These are phyloP conservation scores for Tuber brumale DNA, from an alignment of 495 filamentous ascomycete genomes.

Conservation along the genomic window DNA sequence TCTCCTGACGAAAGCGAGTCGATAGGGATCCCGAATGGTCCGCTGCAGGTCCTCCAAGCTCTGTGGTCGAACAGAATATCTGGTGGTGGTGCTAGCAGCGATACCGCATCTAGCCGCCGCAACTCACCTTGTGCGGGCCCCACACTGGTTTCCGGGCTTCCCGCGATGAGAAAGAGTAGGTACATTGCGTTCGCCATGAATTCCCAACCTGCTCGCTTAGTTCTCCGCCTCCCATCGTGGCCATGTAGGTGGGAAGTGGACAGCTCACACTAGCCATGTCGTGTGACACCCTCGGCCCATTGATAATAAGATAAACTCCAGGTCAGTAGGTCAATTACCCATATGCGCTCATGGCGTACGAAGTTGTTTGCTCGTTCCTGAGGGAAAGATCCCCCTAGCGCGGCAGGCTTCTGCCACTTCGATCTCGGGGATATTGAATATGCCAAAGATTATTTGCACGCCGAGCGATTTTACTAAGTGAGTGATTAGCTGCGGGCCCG, in stretches of 20 bases:
- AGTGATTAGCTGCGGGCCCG: constrained; percentile 57
- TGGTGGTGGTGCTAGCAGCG: constrained; percentile 54
- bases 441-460: constrained; percentile 57
- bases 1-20: constrained; percentile 53
- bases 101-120: constrained; percentile 57
- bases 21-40: constrained; percentile 52
- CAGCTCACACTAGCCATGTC: constrained; percentile 53
- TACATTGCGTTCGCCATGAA: constrained; percentile 52
- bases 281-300: constrained; percentile 60
- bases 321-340: constrained; percentile 58
- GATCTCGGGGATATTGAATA: constrained; percentile 60
- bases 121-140: constrained; percentile 54
- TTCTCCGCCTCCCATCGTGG: constrained; percentile 10
- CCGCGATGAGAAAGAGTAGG: constrained; percentile 55
- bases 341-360: constrained; percentile 59
- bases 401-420: constrained; percentile 60
- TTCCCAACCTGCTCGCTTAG: constrained; percentile 49
- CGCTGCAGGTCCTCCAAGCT: constrained; percentile 49
- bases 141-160: constrained; percentile 52
- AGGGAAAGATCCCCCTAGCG: constrained; percentile 58
- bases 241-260: background rate
- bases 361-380: constrained; percentile 60
- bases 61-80: constrained; percentile 50
- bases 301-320: constrained; percentile 59
- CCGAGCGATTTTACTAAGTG: constrained; percentile 51